Conservation (phyloP, 345 rosid species). For the Capsella bursapastoris region DNA sequence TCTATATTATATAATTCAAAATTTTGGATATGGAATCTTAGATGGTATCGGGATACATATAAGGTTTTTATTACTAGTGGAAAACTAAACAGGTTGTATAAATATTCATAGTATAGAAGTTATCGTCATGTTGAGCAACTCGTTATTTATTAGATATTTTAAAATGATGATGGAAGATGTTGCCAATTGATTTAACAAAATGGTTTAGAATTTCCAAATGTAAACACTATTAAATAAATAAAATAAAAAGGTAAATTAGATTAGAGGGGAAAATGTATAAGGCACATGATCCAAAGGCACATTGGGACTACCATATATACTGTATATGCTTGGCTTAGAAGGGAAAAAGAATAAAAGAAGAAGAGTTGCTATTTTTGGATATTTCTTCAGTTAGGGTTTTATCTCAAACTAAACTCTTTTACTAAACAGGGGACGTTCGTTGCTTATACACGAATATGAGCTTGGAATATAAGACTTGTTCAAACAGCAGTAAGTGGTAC, state of each 20-base stretch:
- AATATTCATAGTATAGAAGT: not conserved
- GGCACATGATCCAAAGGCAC: conserved; percentile 40
- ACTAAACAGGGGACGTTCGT: conserved; percentile 25
- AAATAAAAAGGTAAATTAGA: not conserved
- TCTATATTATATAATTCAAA: not conserved
- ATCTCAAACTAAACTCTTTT: conserved; percentile 24
- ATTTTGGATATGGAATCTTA: not conserved
- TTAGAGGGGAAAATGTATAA: conserved; percentile 1
- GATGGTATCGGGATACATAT: not conserved
- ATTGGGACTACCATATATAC: conserved; percentile 38
- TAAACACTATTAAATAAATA: not conserved
- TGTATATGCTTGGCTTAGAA: conserved; percentile 38
- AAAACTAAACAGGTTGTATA: not conserved
- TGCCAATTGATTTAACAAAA: not conserved
- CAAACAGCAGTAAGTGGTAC: conserved; percentile 13
- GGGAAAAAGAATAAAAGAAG: conserved; percentile 32
- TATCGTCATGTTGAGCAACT: conserved; percentile 4
- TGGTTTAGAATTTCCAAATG: not conserved
- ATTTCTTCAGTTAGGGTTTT: conserved; percentile 26
- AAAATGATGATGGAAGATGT: conserved; percentile 1
- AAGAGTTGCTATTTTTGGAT: conserved; percentile 34
- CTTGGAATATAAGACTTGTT: conserved; percentile 36
- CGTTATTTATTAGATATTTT: not conserved
- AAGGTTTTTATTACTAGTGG: not conserved
- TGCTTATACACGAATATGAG: conserved; percentile 32